Conservation (phyloP, 2,329 filamentous ascomycete genomes). For the Fusarium stilboides region DNA sequence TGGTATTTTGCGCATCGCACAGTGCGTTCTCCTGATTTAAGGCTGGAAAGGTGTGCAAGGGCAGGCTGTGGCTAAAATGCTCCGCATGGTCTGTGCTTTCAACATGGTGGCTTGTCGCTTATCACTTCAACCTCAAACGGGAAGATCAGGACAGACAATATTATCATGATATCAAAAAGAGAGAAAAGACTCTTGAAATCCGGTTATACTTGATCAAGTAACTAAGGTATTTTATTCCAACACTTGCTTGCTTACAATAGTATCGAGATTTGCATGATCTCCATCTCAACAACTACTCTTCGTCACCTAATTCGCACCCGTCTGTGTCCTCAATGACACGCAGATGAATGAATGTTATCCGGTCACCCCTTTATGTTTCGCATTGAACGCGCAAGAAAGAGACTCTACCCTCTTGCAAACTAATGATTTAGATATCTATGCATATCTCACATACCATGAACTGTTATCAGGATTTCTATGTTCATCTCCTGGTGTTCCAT, state of each 20-base stretch:
- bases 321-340: not conserved
- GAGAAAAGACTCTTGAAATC: not conserved
- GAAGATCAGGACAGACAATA: not conserved
- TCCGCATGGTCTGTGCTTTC: not conserved
- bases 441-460: no score
- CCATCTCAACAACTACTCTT: not conserved
- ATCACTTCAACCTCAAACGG: not conserved
- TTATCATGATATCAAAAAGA: not conserved
- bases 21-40: not conserved
- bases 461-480: no score
- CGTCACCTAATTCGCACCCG: slow-evolving; percentile 1
- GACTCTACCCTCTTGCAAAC: no score
- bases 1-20: no score
- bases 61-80: slow-evolving; percentile 16
- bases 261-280: not conserved
- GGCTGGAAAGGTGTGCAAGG: not conserved
- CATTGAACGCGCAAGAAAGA: no score
- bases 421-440: no score
- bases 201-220: no score
- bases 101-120: not conserved
- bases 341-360: no score
- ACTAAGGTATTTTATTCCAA: no score
- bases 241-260: no score
- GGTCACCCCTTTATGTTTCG: no score
- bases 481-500: no score